Conservation (phyloP, 1,284 basidiomycete genomes). For the Filobasidium uniguttulatum region DNA sequence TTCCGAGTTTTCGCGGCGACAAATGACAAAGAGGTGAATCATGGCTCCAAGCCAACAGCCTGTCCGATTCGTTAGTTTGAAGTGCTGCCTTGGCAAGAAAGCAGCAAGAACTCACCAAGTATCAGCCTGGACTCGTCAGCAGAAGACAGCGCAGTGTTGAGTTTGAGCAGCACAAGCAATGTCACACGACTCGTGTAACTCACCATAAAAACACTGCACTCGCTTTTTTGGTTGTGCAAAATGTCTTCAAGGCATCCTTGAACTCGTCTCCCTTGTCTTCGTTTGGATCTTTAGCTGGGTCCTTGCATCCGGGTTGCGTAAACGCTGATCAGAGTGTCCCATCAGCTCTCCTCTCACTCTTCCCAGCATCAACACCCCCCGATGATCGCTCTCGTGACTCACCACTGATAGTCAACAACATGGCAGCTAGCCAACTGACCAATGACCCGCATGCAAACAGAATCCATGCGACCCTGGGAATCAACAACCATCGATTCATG, state of each 20-base stretch:
- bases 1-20: conserved; percentile 22
- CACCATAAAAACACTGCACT: conserved; percentile 76
- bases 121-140: not conserved
- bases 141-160: too few species aligned
- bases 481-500: conserved; percentile 40
- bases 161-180: too few species aligned
- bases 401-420: conserved; percentile 29
- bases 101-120: conserved; percentile 9
- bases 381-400: too few species aligned
- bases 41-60: conserved; percentile 23
- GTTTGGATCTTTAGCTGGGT: conserved; percentile 57
- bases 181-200: conserved; percentile 38
- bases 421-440: conserved; percentile 59
- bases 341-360: too few species aligned
- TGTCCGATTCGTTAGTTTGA: conserved; percentile 16
- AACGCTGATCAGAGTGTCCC: conserved; percentile 19
- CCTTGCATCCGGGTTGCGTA: conserved; percentile 69
- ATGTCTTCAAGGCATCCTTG: conserved; percentile 52
- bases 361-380: too few species aligned
- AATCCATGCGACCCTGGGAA: conserved; percentile 62
- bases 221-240: conserved; percentile 82
- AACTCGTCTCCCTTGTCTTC: conserved; percentile 51
- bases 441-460: conserved; percentile 53
- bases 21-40: conserved; percentile 22
- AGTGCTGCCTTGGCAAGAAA: too few species aligned